phyloP scores from a whole-genome alignment of 2,329 filamentous ascomycete species.

The Lachnellula hyalina region DNA sequence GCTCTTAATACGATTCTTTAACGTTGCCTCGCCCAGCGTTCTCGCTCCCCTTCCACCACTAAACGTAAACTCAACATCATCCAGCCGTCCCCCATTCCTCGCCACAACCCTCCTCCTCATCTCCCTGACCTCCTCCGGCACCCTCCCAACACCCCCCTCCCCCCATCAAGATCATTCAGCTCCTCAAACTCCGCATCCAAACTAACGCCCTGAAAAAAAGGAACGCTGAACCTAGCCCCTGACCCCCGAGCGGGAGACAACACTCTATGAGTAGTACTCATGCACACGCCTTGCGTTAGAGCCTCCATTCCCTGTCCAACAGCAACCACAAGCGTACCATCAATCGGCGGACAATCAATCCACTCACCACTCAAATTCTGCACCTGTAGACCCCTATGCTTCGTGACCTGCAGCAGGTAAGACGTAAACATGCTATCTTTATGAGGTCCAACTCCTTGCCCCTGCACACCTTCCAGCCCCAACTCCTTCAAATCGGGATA shows the following conservation, averaged over 20 bases:
- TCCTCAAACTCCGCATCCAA: conserved; percentile 71
- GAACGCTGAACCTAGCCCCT: conserved; percentile 72
- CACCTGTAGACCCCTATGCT: conserved; percentile 74
- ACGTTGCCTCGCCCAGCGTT: conserved; percentile 73
- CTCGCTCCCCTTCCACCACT: conserved; percentile 55
- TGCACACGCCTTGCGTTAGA: conserved; percentile 75
- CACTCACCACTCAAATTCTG: conserved; percentile 74
- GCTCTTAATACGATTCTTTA: conserved; percentile 80
- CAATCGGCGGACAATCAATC: conserved; percentile 75
- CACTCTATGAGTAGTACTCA: conserved; percentile 77
- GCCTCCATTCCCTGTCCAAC: conserved; percentile 87
- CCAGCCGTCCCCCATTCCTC: conserved; percentile 50
- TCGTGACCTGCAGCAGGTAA: conserved; percentile 73
- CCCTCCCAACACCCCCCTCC: conserved; percentile 39
- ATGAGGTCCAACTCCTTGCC: conserved; percentile 69
- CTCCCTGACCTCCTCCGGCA: conserved; percentile 58
- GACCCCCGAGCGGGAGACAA: conserved; percentile 65
- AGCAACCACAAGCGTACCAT: conserved; percentile 76
- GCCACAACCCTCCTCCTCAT: conserved; percentile 56
- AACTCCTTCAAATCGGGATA: conserved; percentile 69
- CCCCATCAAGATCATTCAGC: conserved; percentile 22
- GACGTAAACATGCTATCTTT: conserved; percentile 81
- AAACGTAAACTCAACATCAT: conserved; percentile 86
- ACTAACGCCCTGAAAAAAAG: conserved; percentile 84
- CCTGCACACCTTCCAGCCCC: conserved; percentile 38